These are phyloP conservation scores for Wickerhamomyces pijperi DNA, from an alignment of 805 yeast genomes.

Conservation along the genomic window DNA sequence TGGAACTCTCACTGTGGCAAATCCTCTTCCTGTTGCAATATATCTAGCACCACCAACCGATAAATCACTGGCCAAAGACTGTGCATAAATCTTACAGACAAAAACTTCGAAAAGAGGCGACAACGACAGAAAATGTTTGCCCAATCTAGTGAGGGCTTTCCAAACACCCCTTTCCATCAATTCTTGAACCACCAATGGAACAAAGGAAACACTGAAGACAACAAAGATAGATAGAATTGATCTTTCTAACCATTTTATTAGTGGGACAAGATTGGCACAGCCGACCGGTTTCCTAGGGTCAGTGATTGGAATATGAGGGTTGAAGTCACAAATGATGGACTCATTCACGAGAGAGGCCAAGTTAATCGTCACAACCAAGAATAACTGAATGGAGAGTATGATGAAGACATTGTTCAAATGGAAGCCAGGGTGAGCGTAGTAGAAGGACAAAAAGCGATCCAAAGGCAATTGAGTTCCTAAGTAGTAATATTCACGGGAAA, in stretches of 20 bases:
- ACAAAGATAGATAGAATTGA: slow-evolving; percentile 64
- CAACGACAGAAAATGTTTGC: slow-evolving; percentile 56
- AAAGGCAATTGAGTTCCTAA: slow-evolving; percentile 67
- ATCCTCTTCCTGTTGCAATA: slow-evolving; percentile 75
- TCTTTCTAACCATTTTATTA: slow-evolving; percentile 65
- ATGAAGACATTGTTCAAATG: slow-evolving; percentile 72
- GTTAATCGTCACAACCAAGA: slow-evolving; percentile 46
- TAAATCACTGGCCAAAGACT: slow-evolving; percentile 55
- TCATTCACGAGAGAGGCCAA: slow-evolving; percentile 54
- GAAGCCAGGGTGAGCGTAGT: slow-evolving; percentile 81
- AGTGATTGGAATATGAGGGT: slow-evolving; percentile 46
- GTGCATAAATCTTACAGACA: slow-evolving; percentile 67
- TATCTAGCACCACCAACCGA: slow-evolving; percentile 74
- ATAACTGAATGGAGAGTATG: slow-evolving; percentile 55
- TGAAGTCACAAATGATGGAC: slow-evolving; percentile 49
- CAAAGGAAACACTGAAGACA: slow-evolving; percentile 63
- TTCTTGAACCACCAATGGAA: slow-evolving; percentile 71
- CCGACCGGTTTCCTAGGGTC: slow-evolving; percentile 56
- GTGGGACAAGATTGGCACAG: slow-evolving; percentile 61
- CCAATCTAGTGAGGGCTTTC: slow-evolving; percentile 52
- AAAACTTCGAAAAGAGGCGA: slow-evolving; percentile 76
- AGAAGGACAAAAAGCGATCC: slow-evolving; percentile 70
- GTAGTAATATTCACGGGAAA: slow-evolving; percentile 73
- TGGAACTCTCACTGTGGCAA: slow-evolving; percentile 64
- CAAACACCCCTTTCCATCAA: slow-evolving; percentile 66